Evolutionary conservation across 768 basidiomycete genomes (phyloP), one percentile per base, ranked within the genome.

Genomic region (Cystobasidium onofrii): DNA sequence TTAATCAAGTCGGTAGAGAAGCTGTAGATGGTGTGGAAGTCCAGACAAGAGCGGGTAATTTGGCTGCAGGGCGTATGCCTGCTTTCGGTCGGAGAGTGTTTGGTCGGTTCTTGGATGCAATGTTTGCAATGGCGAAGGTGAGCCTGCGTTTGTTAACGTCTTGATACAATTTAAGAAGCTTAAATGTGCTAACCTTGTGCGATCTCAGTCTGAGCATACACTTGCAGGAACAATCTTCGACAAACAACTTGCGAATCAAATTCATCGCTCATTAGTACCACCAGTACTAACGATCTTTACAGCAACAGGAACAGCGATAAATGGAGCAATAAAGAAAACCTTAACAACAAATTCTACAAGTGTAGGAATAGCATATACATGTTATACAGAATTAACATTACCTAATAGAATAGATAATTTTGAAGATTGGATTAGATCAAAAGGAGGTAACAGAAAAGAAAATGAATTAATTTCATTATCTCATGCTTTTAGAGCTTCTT

Each of bases 401-500:
- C 60, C 60, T 4, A 74, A 75, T 39, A 71, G 76, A 1, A 34
- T 12, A 12, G 50, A 60, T 29, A 73, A 69, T 66, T 79, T 77
- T 46, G 78, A 79, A 44, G 74, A 77, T 33, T 75, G 75, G 71
- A 71, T 79, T 23, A 23, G 77, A 64, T 39, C 10, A 3, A 76
- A 73, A 63, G 75, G 64, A 6, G 20, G 44, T 0, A 33, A n/a
- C n/a, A n/a, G 77, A 64, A 77, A 79, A 64, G 78, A 78, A 71
- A 78, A 79, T 66, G 78, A 79, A 61, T 23, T 76, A 0, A 75
- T 75, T 36, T 76, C 78, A 7, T 29, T 76, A 66, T 39, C 65
- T 44, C 78, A 79, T 43, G 74, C 76, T 25, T 78, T 78, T 65
- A 63, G 76, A 29, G 78, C 75, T 33, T 76, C 66, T 27, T 79